Evolutionary conservation across 2,329 filamentous ascomycete genomes (phyloP), one percentile per base, ranked within the genome.

Genomic region (Epichloe sylvatica): DNA sequence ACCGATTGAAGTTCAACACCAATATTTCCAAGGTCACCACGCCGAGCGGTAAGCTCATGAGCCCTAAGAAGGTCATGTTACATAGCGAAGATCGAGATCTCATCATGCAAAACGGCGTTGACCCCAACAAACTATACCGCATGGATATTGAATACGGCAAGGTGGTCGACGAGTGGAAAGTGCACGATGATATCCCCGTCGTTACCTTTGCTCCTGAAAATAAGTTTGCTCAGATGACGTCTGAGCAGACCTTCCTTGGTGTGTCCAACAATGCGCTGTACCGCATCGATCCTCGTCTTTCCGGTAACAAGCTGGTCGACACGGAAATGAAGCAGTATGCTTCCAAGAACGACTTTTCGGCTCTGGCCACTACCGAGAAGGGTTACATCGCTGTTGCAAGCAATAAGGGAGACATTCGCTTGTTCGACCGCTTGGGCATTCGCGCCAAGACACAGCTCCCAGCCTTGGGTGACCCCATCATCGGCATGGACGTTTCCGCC

Each of bases 91-190:
- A 96, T 68, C 77, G 81, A 43, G 88, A 94, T 61, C 83, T 96
- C 77, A 86, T 96, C 53, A 68, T 96, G 51, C 90, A 96, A 65
- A 90, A 94, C 58, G 74, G 76, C 45, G 64, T 82, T 47, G 84
- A 97, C 56, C 87, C 91, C 1, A 91, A 95, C 70, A 89, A 87
- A 47, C 76, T 98, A 1, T 98, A 90, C 65, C 86, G 87, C 43
- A 97, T 98, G 92, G 92, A 98, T 68, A 75, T 98, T 42, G 91
- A 98, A 66, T 94, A 94, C 58, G 92, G 92, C 57, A 97, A 96
- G 70, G 86, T 98, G 36, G 89, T 97, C 2, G 92, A 98, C 61
- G 92, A 98, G 67, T 98, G 92, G 92, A 95, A 95, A 59, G 78
- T 98, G 13, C 91, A 98, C 62, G 91, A 98, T 54, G 87, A 97